A percentile compares a stretch with the other conserved stretches of the same genome.
Conservation (phyloP, 768 basidiomycete species). For the Favolaschia claudopus region DNA sequence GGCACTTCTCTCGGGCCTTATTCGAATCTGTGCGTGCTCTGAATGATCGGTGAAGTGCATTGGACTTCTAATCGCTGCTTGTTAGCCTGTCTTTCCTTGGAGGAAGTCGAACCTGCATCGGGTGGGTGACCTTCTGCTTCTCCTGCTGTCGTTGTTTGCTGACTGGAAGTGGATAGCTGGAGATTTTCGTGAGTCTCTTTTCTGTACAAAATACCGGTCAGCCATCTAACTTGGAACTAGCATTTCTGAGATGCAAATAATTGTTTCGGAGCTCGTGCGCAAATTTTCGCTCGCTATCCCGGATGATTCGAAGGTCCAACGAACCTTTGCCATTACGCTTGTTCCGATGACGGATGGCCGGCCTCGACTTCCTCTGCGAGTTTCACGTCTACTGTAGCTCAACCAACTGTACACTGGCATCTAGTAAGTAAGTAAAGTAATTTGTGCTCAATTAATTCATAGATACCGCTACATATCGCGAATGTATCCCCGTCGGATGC, state of each 20-base stretch:
- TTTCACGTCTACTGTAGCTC: slow-evolving; percentile 10
- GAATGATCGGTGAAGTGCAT: neutral
- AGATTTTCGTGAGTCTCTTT: slow-evolving; percentile 18
- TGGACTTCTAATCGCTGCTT: neutral
- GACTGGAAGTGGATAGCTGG: slow-evolving; percentile 1
- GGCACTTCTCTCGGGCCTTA: slow-evolving; percentile 20
- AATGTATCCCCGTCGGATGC: no score
- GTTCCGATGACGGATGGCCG: slow-evolving; percentile 21
- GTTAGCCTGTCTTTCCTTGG: slow-evolving; percentile 20
- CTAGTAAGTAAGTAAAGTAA: no score
- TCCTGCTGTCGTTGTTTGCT: neutral
- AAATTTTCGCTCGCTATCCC: slow-evolving; percentile 18
- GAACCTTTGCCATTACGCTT: slow-evolving; percentile 24
- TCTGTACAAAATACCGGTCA: neutral
- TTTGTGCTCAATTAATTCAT: no score
- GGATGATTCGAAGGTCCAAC: slow-evolving; percentile 1
- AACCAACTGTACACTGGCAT: neutral
- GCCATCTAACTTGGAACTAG: neutral
- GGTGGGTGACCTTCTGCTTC: neutral
- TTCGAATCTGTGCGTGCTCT: slow-evolving; percentile 18
- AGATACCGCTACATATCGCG: no score
- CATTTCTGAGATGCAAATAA: slow-evolving; percentile 26
- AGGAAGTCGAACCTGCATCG: slow-evolving; percentile 24
- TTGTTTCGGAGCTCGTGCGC: slow-evolving; percentile 20
- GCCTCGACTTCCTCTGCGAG: slow-evolving; percentile 16